Base-by-base conservation (phyloP, 257 asterid genomes). In the Prunella vulgaris region DNA sequence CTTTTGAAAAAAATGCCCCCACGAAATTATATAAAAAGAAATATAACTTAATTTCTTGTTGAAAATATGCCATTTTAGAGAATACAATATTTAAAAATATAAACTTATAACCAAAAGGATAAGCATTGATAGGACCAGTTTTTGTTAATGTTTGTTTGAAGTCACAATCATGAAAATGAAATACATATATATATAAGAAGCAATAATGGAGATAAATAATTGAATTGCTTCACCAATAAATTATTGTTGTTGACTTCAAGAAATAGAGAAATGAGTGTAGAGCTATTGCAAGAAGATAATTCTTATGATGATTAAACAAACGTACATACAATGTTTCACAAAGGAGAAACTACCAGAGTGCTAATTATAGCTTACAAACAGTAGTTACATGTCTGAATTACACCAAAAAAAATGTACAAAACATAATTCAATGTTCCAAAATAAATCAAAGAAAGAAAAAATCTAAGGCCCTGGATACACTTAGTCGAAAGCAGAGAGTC, bases 381-480 rank as follows among this genome's bases (percentile, higher is more conserved):
- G 35, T 48, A 48, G 63, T 63, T 60, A 37, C 76, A 68, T 68
- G 53, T 68, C 76, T 30, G 51, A 69, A 58, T 74, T 64, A 78
- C 77, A 74, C 51, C n/a, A n/a, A 17, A 52, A 32, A 32, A 21
- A 65, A 52, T 71, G 73, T 75, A 75, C 83, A 75, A 53, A 30
- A 48, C 49, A 66, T 27, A 71, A 60, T 44, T 22, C 25, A 52
- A 40, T 62, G 60, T 48, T 15, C 52, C 67, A 15, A 67, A 13
- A 27, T 38, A 24, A 51, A 72, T 24, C 7, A 51, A 71, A 59
- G 20, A 52, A 7, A 21, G 32, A 25, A 57, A 40, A 59, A 22
- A 40, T 60, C 66, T 57, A 53, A 78, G 66, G 67, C 74, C 71
- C 74, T 62, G 54, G 70, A 22, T 66, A 71, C 67, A 68, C 7